Evolutionary conservation across 768 basidiomycete species (phyloP).

Genomic region (Trametopsis cervina): DNA sequence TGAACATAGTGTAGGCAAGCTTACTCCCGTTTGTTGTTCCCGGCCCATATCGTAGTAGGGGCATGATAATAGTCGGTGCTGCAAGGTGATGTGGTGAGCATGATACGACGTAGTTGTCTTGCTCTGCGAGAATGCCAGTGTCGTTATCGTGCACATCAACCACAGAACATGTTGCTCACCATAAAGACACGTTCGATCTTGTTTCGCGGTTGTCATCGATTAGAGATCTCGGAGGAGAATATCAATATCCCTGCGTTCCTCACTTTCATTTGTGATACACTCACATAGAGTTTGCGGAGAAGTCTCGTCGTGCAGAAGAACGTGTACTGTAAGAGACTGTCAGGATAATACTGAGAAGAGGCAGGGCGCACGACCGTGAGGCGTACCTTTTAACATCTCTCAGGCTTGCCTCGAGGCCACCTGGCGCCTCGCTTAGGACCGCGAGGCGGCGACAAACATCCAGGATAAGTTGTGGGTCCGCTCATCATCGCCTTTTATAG

Average conservation of each 20-base stretch:
- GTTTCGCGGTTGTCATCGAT: too few relatives aligned
- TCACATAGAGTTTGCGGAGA: too few relatives aligned
- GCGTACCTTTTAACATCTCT: constrained; percentile 2
- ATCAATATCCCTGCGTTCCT: too few relatives aligned
- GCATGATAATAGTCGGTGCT: not conserved
- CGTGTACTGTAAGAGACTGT: not conserved
- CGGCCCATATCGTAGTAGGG: not conserved
- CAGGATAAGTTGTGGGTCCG: not conserved
- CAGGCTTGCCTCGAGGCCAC: constrained; percentile 3
- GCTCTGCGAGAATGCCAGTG: too few relatives aligned
- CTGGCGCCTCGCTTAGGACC: constrained; percentile 2
- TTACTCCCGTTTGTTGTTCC: too few relatives aligned
- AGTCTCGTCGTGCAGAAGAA: not conserved
- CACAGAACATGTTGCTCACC: too few relatives aligned
- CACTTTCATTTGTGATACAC: too few relatives aligned
- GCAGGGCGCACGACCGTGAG: not conserved
- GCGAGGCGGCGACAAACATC: not conserved
- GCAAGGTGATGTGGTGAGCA: not conserved
- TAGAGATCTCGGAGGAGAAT: too few relatives aligned
- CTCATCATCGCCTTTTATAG: not conserved
- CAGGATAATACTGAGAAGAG: not conserved
- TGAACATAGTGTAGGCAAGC: too few relatives aligned
- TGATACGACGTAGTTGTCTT: too few relatives aligned
- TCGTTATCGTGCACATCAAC: too few relatives aligned
- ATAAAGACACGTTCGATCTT: too few relatives aligned